Evolutionary conservation across 2,329 filamentous ascomycete species (phyloP), one percentile per base, ranked within the genome.

Genomic region (Mariannaea elegans): DNA sequence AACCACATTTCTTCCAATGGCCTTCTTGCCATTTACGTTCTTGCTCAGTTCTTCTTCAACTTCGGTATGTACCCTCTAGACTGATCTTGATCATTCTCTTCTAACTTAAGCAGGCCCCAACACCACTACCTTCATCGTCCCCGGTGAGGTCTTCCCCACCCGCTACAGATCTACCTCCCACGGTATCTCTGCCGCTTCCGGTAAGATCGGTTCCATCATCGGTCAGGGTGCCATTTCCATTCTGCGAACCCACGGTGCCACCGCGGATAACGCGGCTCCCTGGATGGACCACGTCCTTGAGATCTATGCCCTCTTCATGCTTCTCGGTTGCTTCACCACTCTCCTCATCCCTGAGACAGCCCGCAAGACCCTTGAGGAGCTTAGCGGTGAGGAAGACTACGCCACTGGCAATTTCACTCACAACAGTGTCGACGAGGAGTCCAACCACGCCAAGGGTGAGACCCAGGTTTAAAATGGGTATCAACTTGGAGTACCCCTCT

Each of bases 271-370:
- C 62, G 64, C 70, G 0, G 70, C 73, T 14, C 90, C 89, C 2
- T 93, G 90, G 90, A 83, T 93, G 75, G 83, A 92, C 77, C 90
- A 93, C 74, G 90, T 93, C 38, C 86, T 93, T 71, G 81, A 92
- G 81, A 92, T 93, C 68, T 85, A 83, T 71, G 89, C 90, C 6
- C 81, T 91, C 24, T 93, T 94, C 82, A 93, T 93, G 90, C 82
- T 93, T 31, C 80, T 86, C 58, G 91, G 91, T 56, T 80, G 86
- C 76, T 82, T 90, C 72, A 90, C 89, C 9, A 89, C 89, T 1
- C 76, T 91, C 2, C 78, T 91, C 58, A 91, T 92, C 59, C 88
- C 88, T 7, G 90, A 92, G 81, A 92, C 88, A 18, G 91, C 90
- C 79, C 81, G 88, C 58, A 89, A 88, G 82, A 91, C 90, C 2